Evolutionary conservation across 345 rosid species (phyloP), one percentile per base, ranked within the genome.

Genomic region (Salix brachista): DNA sequence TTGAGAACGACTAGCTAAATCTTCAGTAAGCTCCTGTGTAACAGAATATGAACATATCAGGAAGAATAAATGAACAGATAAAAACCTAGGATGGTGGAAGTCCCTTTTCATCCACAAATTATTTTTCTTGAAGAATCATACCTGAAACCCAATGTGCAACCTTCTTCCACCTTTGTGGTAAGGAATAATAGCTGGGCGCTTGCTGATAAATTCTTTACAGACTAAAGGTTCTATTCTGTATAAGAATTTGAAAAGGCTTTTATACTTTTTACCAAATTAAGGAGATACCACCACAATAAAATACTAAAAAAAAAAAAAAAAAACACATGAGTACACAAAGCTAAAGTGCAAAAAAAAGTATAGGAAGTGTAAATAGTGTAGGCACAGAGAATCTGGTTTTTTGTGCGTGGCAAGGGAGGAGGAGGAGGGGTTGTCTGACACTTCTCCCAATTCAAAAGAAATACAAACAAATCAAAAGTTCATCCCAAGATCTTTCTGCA

Each of bases 141-240:
- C 99, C 88, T 91, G 97, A 68, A 92, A 86, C 56, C 98, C 98
- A 79, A 94, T 93, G 72, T 96, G 99, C 92, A 96, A 77, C 87
- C 98, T 87, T 87, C 84, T 93, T 75, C 99, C 99, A 72, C 99
- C 99, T 88, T 80, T 92, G 85, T 96, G 97, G 79, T 96, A 96
- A 79, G 99, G 99, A 78, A 96, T 74, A 80, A 92, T 86, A 75
- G 92, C 94, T 5, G 99, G 99, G 75, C 97, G 92, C 75, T 80
- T 87, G 69, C 66, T 54, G 69, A 87, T 64, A 80, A 83, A 89
- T 75, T 92, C 97, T 82, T 92, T 91, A 81, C 99, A 96, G 66
- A 96, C 95, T 70, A 96, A 93, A 65, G 99, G 99, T 79, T 96
- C 99, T 70, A 92, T 66, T 88, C 98, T 93, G 91, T 62, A 75